Base-by-base conservation (phyloP, 305 asterid species). In the Plantago rigida region DNA sequence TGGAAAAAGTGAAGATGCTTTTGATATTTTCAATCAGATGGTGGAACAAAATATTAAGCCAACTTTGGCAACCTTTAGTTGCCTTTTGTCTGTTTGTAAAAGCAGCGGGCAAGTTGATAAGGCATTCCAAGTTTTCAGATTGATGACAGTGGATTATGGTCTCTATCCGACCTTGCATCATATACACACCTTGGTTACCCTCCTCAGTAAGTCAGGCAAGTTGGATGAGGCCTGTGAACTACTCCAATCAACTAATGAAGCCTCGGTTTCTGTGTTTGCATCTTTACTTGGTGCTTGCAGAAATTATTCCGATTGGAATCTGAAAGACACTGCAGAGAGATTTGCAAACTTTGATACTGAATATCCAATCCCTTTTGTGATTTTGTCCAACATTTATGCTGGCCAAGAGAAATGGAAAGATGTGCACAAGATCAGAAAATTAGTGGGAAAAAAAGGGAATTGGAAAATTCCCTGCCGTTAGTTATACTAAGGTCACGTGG, bases 341-440 rank as follows among this genome's bases (percentile, higher is more conserved):
- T 81, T 84, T 70, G 60, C 80, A 13, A 85, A 78, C 15, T 60
- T 83, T 62, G 94, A 88, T 58, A 94, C 94, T 6, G 85, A 76
- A 67, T 84, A 76, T 56, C 87, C 94, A 3, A 69, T 74, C 36
- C 91, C 97, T 17, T 82, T 83, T 64, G 85, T 88, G 52, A 85
- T 92, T 69, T 79, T 92, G 71, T 86, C 97, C 45, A 92, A 82
- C 67, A 84, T 92, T 14, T 86, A 84, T 77, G 94, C 99, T 29
- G 83, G 82, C 46, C 79, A 77, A 70, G 95, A 77, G 72, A 88
- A 75, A 70, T 92, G 97, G 99, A 69, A 73, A 68, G 89, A 88
- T 64, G 95, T 81, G 59, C 79, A 74, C 66, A 75, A 70, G 74
- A 73, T 86, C 46, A 81, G 97, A 71, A 71, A 71, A 69, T 64